These are phyloP conservation scores for Eragrostis nindensis DNA, from an alignment of 176 grass and related monocot genomes.

Conservation along the genomic window DNA sequence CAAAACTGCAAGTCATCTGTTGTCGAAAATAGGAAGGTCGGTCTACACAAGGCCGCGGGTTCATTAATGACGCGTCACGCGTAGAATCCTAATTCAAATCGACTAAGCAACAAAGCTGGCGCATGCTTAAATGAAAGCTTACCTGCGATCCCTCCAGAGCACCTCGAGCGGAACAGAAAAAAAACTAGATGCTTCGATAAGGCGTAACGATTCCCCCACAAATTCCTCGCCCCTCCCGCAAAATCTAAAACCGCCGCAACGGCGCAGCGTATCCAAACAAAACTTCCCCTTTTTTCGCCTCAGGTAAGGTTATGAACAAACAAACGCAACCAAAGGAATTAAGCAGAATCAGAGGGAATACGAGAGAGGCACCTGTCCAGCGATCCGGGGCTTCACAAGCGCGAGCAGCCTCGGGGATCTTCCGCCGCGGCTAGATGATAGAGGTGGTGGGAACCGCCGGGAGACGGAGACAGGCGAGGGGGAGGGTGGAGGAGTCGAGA, in stretches of 20 bases:
- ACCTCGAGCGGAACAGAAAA: neutral
- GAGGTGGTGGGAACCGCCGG: slow-evolving; percentile 3
- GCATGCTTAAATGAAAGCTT: neutral
- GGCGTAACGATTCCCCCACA: neutral
- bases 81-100: slow-evolving; percentile 4
- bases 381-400: slow-evolving; percentile 24
- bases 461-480: neutral
- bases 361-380: slow-evolving; percentile 2
- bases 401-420: slow-evolving; percentile 4
- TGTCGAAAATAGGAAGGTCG: neutral
- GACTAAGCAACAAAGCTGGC: neutral
- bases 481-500: neutral
- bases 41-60: neutral
- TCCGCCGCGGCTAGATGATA: neutral
- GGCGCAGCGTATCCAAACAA: neutral
- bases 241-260: slow-evolving; percentile 1
- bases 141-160: neutral
- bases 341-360: neutral
- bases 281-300: neutral
- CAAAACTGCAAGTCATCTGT: neutral
- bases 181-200: neutral
- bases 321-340: neutral
- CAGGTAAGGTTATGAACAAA: slow-evolving; percentile 11
- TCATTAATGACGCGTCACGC: neutral
- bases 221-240: slow-evolving; percentile 15